Evolutionary conservation across 371 early-diverging fungal species (phyloP).

Genomic region (Mortierella polycephala): DNA sequence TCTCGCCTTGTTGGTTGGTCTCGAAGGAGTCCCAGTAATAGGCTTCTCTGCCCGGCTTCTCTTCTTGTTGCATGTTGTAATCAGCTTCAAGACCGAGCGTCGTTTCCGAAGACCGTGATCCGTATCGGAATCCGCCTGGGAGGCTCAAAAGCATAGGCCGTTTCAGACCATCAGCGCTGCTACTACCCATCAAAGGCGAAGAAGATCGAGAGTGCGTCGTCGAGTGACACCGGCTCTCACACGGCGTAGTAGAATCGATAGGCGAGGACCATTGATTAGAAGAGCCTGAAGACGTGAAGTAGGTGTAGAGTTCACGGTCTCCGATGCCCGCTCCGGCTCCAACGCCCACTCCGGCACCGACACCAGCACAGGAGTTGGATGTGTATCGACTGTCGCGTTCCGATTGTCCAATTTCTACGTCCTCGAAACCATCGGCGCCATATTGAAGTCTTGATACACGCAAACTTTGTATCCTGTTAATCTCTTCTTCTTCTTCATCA

Average conservation of each 20-base stretch:
- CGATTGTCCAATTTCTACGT: constrained; percentile 1
- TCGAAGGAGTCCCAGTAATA: no score
- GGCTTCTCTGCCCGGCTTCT: no score
- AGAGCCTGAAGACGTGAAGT: no score
- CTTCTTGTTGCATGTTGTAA: neutral
- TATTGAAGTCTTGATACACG: neutral
- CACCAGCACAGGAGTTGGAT: neutral
- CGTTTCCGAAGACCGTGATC: constrained; percentile 20
- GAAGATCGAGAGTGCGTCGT: neutral
- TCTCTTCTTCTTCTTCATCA: constrained; percentile 17
- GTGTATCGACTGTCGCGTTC: neutral
- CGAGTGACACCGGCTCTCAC: neutral
- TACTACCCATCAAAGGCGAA: neutral
- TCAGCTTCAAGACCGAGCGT: constrained; percentile 11
- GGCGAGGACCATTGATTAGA: neutral
- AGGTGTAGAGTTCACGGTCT: no score
- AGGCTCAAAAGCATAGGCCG: neutral
- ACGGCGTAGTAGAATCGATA: neutral
- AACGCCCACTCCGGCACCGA: no score
- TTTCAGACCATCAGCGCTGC: neutral
- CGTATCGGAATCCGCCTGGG: neutral
- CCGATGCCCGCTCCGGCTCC: no score
- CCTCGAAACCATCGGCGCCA: neutral
- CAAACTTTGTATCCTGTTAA: constrained; percentile 5
- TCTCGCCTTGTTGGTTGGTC: no score